Percentiles rank a stretch among this genome's conserved stretches.
Conservation (phyloP, 305 asterid genomes). For the Plantago lanceolata region DNA sequence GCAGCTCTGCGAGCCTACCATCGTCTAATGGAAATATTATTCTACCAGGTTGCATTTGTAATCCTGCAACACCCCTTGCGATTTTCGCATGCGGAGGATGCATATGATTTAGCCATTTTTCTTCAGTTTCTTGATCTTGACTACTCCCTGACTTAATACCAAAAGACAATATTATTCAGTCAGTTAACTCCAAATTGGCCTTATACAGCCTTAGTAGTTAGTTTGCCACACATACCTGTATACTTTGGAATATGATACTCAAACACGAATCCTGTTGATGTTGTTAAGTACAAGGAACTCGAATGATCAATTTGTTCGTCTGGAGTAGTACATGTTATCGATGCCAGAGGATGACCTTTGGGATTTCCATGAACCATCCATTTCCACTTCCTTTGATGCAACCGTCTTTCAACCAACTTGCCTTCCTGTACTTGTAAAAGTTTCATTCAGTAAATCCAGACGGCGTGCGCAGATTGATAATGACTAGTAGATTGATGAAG, state of each 20-base stretch:
- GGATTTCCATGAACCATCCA: constrained; percentile 81
- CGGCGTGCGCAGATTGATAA: neutral
- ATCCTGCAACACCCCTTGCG: constrained; percentile 57
- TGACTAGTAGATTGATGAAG: neutral
- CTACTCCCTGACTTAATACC: constrained; percentile 35
- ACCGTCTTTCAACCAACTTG: constrained; percentile 59
- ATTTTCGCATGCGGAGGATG: constrained; percentile 72
- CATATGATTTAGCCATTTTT: constrained; percentile 59
- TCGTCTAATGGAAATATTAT: constrained; percentile 66
- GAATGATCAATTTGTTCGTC: constrained; percentile 34
- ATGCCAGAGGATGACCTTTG: constrained; percentile 47
- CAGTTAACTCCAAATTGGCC: neutral
- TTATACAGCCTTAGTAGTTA: neutral
- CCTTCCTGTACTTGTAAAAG: constrained; percentile 41
- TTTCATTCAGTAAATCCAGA: neutral
- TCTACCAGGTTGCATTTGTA: constrained; percentile 62
- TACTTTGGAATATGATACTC: constrained; percentile 51
- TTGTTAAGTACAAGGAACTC: constrained; percentile 46
- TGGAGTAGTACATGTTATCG: constrained; percentile 57
- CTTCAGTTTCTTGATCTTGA: constrained; percentile 32
- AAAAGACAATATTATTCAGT: neutral
- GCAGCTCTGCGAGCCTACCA: constrained; percentile 82
- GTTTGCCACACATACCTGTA: constrained; percentile 36
- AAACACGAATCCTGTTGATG: constrained; percentile 58
- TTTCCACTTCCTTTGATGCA: constrained; percentile 75